Evolutionary conservation across 495 filamentous ascomycete genomes (phyloP), one percentile per base, ranked within the genome.

Genomic region (Lentithecium fluviatile): DNA sequence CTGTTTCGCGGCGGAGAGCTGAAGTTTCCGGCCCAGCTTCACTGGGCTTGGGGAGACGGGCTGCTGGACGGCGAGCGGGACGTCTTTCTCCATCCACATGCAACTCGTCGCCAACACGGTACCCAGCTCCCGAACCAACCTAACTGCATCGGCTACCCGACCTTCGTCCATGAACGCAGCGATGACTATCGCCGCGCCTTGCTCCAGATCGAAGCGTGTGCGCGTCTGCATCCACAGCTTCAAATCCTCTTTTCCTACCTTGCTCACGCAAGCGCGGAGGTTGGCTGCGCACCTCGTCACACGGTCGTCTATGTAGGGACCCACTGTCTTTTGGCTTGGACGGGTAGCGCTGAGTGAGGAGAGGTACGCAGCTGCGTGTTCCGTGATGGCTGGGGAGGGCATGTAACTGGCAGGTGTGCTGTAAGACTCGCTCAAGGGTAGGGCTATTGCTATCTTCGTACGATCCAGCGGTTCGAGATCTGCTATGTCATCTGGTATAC

Each of bases 51-150:
- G 2, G 20, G n/a, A 38, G 26, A 37, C 23, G 4, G 15, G 15
- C 20, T 40, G 17, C 21, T 13, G 23, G 2, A 40, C 20, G n/a
- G 46, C 6, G 2, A 42, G 45, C 43, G 10, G n/a, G 20, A 36
- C 40, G 21, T 53, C 11, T 26, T 20, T 21, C 17, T 60, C 43
- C 6, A 62, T 17, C 59, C 59, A 62, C 59, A 62, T 62, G 29
- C 43, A 48, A 42, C 51, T 56, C 52, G 40, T 50, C 8, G 51
- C 34, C n/a, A 62, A 21, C 21, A 62, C 5, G 10, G 26, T 19
- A 11, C 59, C 59, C 7, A 56, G 25, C 52, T 62, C 51, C 29
- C 23, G 17, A 20, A 55, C 52, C 21, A 55, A 56, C 51, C 40
- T 29, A n/a, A 56, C 46, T 8, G 46, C 59, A 20, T 55, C 59